These are phyloP conservation scores for Boletus bicolor DNA, from an alignment of 768 basidiomycete species.

Conservation along the genomic window DNA sequence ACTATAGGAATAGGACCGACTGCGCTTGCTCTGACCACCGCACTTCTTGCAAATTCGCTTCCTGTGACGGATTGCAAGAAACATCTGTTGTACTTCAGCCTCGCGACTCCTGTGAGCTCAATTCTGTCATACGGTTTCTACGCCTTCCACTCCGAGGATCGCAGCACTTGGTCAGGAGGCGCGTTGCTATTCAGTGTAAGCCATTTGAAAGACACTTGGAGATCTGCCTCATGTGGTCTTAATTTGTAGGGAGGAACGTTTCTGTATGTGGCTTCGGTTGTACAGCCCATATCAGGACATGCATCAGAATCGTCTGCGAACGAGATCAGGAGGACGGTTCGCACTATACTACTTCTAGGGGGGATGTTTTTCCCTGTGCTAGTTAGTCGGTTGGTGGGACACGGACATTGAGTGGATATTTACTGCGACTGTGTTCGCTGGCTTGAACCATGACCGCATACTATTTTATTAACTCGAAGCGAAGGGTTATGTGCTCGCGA, in stretches of 20 bases:
- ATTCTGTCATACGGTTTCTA: slow-evolving; percentile 72
- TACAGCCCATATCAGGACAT: slow-evolving; percentile 69
- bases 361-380: slow-evolving; percentile 74
- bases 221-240: slow-evolving; percentile 1
- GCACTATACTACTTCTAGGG: slow-evolving; percentile 51
- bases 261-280: slow-evolving; percentile 88
- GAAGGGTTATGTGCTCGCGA: background rate
- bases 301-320: slow-evolving; percentile 32
- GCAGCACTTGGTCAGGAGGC: slow-evolving; percentile 60
- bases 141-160: slow-evolving; percentile 40
- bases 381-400: slow-evolving; percentile 58
- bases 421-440: background rate
- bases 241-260: slow-evolving; percentile 79
- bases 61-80: slow-evolving; percentile 65
- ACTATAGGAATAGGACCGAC: slow-evolving; percentile 66
- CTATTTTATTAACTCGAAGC: slow-evolving; percentile 1
- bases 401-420: slow-evolving; percentile 41
- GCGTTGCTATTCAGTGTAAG: slow-evolving; percentile 83
- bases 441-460: background rate
- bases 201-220: slow-evolving; percentile 3
- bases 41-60: slow-evolving; percentile 75
- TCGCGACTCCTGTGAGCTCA: slow-evolving; percentile 82
- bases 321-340: slow-evolving; percentile 42
- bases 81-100: slow-evolving; percentile 74
- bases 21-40: slow-evolving; percentile 82